These are phyloP conservation scores for Litsea cubeba DNA, from an alignment of 164 flowering plant species.

Conservation along the genomic window DNA sequence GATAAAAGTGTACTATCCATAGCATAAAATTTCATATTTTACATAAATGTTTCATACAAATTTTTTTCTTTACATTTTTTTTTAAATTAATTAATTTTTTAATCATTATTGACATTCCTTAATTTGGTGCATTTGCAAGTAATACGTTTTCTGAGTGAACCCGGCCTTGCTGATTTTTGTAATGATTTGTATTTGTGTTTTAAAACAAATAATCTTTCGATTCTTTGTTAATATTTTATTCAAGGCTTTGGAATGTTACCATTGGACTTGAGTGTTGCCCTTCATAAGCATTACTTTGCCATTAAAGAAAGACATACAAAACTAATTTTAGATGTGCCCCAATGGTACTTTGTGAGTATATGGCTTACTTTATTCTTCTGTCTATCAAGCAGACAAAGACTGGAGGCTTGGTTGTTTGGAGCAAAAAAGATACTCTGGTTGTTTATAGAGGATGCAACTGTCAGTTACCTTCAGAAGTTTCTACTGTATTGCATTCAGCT, in stretches of 20 bases:
- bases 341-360: neutral
- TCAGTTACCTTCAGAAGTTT: slow-evolving; percentile 16
- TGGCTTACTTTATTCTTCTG: slow-evolving; percentile 3
- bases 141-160: neutral
- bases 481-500: slow-evolving; percentile 8
- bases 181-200: neutral
- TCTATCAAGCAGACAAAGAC: slow-evolving; percentile 60
- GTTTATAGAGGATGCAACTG: slow-evolving; percentile 64
- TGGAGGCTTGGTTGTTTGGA: slow-evolving; percentile 87
- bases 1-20: too few relatives aligned
- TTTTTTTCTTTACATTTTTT: too few relatives aligned
- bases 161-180: neutral
- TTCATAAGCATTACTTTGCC: slow-evolving; percentile 1
- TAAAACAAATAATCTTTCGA: neutral
- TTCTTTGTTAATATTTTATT: neutral
- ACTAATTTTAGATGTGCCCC: neutral
- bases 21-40: too few relatives aligned
- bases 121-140: neutral
- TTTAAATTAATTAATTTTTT: too few relatives aligned
- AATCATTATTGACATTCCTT: too few relatives aligned
- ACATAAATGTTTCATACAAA: too few relatives aligned
- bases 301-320: neutral
- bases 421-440: slow-evolving; percentile 60
- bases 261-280: slow-evolving; percentile 2
- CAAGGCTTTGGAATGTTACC: slow-evolving; percentile 1